phyloP scores from a whole-genome alignment of 768 basidiomycete species.

The Coprinopsis cinerea region DNA sequence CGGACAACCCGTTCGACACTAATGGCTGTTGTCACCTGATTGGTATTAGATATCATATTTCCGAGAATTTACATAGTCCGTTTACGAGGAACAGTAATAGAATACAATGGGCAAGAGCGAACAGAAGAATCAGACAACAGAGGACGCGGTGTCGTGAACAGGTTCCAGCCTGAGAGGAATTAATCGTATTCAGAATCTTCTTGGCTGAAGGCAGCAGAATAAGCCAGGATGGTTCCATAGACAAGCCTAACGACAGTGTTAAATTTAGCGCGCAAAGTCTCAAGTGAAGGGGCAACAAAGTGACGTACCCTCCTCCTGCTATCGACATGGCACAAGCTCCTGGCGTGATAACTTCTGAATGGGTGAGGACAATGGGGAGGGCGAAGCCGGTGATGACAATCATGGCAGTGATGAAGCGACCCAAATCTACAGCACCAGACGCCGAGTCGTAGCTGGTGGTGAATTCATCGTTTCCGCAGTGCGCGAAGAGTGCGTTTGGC shows the following conservation, averaged over 20 bases:
- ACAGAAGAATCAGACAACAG: neutral
- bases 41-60: neutral
- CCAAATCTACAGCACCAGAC: conserved; percentile 73
- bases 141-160: neutral
- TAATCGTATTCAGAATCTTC: conserved; percentile 80
- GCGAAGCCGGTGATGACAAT: conserved; percentile 93
- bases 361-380: conserved; percentile 85
- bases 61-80: neutral
- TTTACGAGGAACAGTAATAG: neutral
- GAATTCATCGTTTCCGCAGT: conserved; percentile 89
- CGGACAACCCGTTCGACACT: conserved; percentile 38
- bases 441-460: conserved; percentile 66
- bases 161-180: conserved; percentile 11
- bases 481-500: conserved; percentile 91
- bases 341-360: conserved; percentile 79
- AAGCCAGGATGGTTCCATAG: conserved; percentile 87
- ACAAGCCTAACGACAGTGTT: conserved; percentile 48
- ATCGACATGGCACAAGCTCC: conserved; percentile 94
- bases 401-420: conserved; percentile 87
- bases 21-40: conserved; percentile 21
- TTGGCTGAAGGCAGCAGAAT: conserved; percentile 76
- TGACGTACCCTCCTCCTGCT: conserved; percentile 78
- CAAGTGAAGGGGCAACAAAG: conserved; percentile 22
- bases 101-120: neutral
- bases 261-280: conserved; percentile 4